Evolutionary conservation across 441 rosid genomes (phyloP), one percentile per base, ranked within the genome.

Genomic region (Melastoma candidum): DNA sequence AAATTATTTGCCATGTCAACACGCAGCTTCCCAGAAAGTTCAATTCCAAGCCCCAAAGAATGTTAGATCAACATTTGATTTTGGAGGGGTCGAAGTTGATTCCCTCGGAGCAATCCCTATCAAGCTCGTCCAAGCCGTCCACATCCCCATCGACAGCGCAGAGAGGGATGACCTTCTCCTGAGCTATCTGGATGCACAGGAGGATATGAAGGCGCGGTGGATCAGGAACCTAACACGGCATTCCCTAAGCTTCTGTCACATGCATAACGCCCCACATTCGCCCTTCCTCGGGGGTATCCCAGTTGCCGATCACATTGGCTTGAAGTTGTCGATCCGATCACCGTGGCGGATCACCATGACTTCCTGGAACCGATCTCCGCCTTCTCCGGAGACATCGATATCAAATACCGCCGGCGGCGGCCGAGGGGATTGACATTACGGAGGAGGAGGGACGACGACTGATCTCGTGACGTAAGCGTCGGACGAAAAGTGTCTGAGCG

Each of bases 261-360:
- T 46, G 50, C 49, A 51, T 29, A 39, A 52, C 5, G 61, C 67
- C 17, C 53, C 46, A 17, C 46, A 47, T 48, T 47, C 22, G 12
- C 3, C 67, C 61, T 5, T 29, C 61, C 36, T 56, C 57, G 4
- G 67, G 67, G 0, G 61, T 54, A 61, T 63, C 67, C 67, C 57
- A 0, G 51, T 63, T 46, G 56, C 27, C 2, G 14, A 39, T 57
- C 61, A 63, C 1, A 58, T 22, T 2, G 44, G 62, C 57, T 63
- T 53, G 45, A 56, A 47, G 13, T 47, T 57, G 67, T 63, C 57
- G 11, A 56, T 57, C 53, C 57, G 61, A 36, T 56, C 57, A 27
- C 67, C 62, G 0, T 56, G 67, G 52, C 67, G 57, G 57, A 63
- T 63, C 2, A 63, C 53, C 29, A 63, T 36, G 11, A 63, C 29